Evolutionary conservation across 805 yeast species (phyloP).

Genomic region (Danielozyma ontarioensis): DNA sequence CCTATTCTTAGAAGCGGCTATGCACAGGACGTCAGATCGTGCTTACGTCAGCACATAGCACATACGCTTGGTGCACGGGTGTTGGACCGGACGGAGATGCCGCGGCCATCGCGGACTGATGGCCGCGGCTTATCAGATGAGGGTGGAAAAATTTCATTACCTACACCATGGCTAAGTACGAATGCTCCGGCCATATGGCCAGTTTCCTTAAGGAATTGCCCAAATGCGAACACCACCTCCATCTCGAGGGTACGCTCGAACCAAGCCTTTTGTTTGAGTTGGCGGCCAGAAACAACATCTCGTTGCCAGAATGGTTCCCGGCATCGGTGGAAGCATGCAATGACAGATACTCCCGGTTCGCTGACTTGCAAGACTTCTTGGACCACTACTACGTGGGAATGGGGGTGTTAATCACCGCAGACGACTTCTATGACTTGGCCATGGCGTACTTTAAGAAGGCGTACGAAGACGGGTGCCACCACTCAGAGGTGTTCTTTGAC

Average conservation of each 20-base stretch:
- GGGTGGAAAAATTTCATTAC: too few species aligned
- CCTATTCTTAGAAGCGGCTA: too few species aligned
- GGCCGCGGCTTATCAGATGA: too few species aligned
- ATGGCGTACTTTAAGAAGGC: conserved; percentile 65
- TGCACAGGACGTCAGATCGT: too few species aligned
- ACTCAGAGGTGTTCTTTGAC: conserved; percentile 76
- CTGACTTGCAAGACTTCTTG: conserved; percentile 71
- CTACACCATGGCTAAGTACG: too few species aligned
- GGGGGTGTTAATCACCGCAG: conserved; percentile 62
- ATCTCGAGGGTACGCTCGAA: conserved; percentile 76
- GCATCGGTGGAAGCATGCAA: conserved; percentile 46
- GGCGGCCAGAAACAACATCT: conserved; percentile 59
- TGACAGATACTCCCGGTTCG: conserved; percentile 55
- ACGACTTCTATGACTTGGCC: conserved; percentile 76
- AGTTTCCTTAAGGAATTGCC: conserved; percentile 64
- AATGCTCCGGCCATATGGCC: conserved; percentile 26
- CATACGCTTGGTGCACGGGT: too few species aligned
- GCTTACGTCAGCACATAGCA: too few species aligned
- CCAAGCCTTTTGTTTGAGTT: conserved; percentile 69
- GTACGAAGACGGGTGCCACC: conserved; percentile 52
- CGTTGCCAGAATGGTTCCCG: conserved; percentile 62
- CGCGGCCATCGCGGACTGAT: too few species aligned
- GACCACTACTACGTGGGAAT: conserved; percentile 79
- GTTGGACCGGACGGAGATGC: too few species aligned
- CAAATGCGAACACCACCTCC: conserved; percentile 85